Base-by-base conservation (phyloP, 1,284 basidiomycete genomes). In the Boletus sp. region DNA sequence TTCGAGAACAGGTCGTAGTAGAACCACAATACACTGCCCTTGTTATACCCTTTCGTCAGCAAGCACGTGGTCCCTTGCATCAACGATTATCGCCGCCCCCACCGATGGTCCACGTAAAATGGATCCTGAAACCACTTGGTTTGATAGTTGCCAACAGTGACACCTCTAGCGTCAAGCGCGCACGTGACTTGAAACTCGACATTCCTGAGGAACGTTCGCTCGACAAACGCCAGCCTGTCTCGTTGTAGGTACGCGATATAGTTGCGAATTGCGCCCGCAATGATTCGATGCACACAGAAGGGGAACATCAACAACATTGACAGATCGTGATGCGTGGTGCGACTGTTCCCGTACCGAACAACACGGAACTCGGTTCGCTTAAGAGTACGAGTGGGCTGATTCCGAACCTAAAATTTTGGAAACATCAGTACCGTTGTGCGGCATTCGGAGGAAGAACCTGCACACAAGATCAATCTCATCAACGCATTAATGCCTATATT, bases 31-130 rank as follows among this genome's bases (percentile, higher is more conserved):
- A 22, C 22, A 22, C 22, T 22, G 3, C 4, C 22, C 27, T 26
- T 49, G 13, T 49, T 53, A 50, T 57, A 60, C 33, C 44, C 32
- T 7, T 6, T 10, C 16, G n/a, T 13, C 2, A 9, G 9, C 16
- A 32, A 16, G 27, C 55, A 58, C 54, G 54, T 54, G 53, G 40
- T 5, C 3, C 30, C 6, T 8, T 2, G 2, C 6, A 13, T 8
- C 13, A 10, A 22, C 42, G 34, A 27, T 13, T 22, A 42, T 26
- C 44, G 12, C 44, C 44, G 36, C 20, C n/a, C 8, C 20, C 14
- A 8, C 22, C 16, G 6, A 22, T 3, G 22, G 4, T 4, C 22
- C 23, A 5, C n/a, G 23, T 35, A 8, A 54, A 38, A 33, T 16
- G 30, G 14, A 5, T 32, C 16, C 19, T 38, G 48, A 16, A n/a